Conservation (phyloP, 108 stramenopile genomes). For the Cyclostephanos tholiformis region DNA sequence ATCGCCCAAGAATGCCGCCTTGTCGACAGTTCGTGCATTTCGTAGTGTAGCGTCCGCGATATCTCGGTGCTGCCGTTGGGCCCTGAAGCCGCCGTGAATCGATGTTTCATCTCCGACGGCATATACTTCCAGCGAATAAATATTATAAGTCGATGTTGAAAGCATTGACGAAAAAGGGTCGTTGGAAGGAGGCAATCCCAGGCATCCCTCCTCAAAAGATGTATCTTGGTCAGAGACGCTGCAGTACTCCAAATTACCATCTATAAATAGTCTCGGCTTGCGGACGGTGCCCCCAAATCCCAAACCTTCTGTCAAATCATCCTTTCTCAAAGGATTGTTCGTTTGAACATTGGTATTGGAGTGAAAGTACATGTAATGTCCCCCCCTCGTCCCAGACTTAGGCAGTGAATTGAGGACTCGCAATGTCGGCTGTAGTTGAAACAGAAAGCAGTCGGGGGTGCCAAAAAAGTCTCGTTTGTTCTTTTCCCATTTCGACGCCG, state of each 20-base stretch:
- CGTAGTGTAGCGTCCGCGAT: slow-evolving; percentile 64
- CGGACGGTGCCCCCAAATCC: slow-evolving; percentile 81
- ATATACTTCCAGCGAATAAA: slow-evolving; percentile 80
- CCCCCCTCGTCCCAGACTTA: slow-evolving; percentile 55
- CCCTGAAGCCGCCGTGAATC: slow-evolving; percentile 60
- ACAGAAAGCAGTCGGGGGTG: slow-evolving; percentile 77
- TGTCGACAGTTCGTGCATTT: slow-evolving; percentile 81
- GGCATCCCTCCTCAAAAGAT: slow-evolving; percentile 72
- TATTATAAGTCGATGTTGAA: slow-evolving; percentile 45
- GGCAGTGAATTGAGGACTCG: slow-evolving; percentile 65
- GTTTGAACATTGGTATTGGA: slow-evolving; percentile 31
- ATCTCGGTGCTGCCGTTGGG: slow-evolving; percentile 58
- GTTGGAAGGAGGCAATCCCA: slow-evolving; percentile 41
- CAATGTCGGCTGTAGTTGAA: slow-evolving; percentile 56
- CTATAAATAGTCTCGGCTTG: slow-evolving; percentile 72
- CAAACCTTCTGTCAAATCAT: slow-evolving; percentile 75
- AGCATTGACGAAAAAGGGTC: slow-evolving; percentile 27
- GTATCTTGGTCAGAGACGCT: slow-evolving; percentile 56
- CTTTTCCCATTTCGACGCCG: slow-evolving; percentile 83
- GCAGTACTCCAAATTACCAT: slow-evolving; percentile 70
- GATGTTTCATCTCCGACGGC: slow-evolving; percentile 77
- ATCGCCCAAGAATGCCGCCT: slow-evolving; percentile 81
- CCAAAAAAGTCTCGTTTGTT: slow-evolving; percentile 76
- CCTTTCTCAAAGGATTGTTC: slow-evolving; percentile 55
- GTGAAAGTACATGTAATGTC: slow-evolving; percentile 79